Percentiles rank a stretch among this genome's conserved stretches.
These are phyloP conservation scores for Scolecobasidium constrictum DNA, from an alignment of 2,329 filamentous ascomycete species.

Conservation along the genomic window DNA sequence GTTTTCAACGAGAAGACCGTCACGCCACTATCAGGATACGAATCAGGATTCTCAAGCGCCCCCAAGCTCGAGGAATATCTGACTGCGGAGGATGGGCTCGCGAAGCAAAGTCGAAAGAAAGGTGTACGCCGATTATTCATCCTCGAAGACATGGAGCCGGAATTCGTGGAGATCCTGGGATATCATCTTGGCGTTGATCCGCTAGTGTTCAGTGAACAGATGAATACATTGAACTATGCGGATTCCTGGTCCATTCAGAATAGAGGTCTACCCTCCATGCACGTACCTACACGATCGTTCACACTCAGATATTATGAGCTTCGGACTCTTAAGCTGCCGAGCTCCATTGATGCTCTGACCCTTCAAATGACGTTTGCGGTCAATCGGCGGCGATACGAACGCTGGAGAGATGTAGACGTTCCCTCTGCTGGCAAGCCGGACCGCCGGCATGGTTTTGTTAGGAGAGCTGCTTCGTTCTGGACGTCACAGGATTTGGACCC, in stretches of 20 bases:
- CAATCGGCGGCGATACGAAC: slow-evolving; percentile 14
- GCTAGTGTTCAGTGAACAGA: slow-evolving; percentile 16
- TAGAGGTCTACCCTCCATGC: slow-evolving; percentile 15
- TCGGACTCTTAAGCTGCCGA: slow-evolving; percentile 10
- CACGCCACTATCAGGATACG: background rate
- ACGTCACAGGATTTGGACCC: too few species aligned
- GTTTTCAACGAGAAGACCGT: background rate
- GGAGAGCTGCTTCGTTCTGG: slow-evolving; percentile 16
- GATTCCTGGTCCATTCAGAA: slow-evolving; percentile 14
- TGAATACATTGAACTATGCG: slow-evolving; percentile 17
- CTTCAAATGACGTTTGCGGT: slow-evolving; percentile 14
- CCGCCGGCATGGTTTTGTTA: slow-evolving; percentile 13
- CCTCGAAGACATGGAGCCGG: slow-evolving; percentile 16
- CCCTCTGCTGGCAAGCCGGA: slow-evolving; percentile 10
- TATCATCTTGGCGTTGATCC: slow-evolving; percentile 14
- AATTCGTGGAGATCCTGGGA: slow-evolving; percentile 15
- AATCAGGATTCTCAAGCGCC: background rate
- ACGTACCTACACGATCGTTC: slow-evolving; percentile 12
- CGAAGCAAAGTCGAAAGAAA: background rate
- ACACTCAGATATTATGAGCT: slow-evolving; percentile 16
- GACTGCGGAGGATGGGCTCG: background rate
- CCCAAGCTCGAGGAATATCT: background rate
- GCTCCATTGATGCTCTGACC: slow-evolving; percentile 4
- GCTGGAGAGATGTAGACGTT: slow-evolving; percentile 15
- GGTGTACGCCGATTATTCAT: slow-evolving; percentile 14